Conservation (phyloP, 2,329 filamentous ascomycete genomes). For the Penicillium sp. region DNA sequence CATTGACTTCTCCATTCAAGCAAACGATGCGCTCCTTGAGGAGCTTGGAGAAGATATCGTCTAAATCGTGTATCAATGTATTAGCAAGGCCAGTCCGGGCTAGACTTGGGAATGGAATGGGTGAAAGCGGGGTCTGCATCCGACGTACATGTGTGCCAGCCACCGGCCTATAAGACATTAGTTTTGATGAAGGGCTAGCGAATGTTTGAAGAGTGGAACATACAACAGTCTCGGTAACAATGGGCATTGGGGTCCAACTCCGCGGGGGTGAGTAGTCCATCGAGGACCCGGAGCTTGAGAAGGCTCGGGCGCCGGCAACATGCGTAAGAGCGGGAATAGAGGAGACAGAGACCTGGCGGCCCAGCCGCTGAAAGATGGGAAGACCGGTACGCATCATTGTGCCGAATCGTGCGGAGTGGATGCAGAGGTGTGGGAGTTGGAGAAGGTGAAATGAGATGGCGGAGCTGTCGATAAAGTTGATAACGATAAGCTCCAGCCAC, state of each 20-base stretch:
- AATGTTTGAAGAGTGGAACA: slow-evolving; percentile 35
- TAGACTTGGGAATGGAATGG: background rate
- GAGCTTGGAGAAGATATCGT: slow-evolving; percentile 80
- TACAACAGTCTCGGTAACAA: slow-evolving; percentile 57
- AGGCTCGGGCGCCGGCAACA: slow-evolving; percentile 22
- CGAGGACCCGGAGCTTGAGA: slow-evolving; percentile 29
- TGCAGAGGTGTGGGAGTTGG: background rate
- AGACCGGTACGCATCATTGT: slow-evolving; percentile 25
- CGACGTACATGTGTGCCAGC: slow-evolving; percentile 73
- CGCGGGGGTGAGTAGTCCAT: slow-evolving; percentile 35
- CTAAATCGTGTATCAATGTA: slow-evolving; percentile 42
- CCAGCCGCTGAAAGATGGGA: slow-evolving; percentile 23
- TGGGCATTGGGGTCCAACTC: slow-evolving; percentile 54
- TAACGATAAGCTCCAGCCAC: background rate
- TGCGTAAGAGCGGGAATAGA: slow-evolving; percentile 6
- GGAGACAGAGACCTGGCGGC: slow-evolving; percentile 15
- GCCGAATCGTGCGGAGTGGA: background rate
- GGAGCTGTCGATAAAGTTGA: background rate
- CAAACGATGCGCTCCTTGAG: slow-evolving; percentile 91
- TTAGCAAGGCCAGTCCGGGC: slow-evolving; percentile 11
- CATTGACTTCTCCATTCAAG: slow-evolving; percentile 87
- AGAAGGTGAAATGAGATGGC: background rate
- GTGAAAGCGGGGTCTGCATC: slow-evolving; percentile 21
- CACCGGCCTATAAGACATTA: slow-evolving; percentile 71
- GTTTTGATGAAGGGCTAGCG: too few species aligned